phyloP scores from a whole-genome alignment of 768 basidiomycete genomes.

The Inosperma sp. region DNA sequence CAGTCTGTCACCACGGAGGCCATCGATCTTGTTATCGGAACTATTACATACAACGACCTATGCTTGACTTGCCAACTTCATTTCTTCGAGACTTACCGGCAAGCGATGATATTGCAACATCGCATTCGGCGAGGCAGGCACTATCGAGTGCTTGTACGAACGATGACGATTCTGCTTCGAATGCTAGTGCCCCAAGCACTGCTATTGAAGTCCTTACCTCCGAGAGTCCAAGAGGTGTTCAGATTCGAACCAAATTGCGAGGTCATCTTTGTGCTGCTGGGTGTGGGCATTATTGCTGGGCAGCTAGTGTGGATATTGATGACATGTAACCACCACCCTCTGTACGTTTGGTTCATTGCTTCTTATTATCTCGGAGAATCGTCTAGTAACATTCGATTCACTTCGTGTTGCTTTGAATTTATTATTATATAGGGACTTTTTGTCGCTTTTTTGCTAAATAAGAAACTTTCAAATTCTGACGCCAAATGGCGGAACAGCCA shows the following conservation, averaged over 20 bases:
- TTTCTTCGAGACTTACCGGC: slow-evolving; percentile 16
- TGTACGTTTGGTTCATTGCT: not conserved
- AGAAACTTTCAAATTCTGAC: too few relatives aligned
- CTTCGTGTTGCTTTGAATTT: too few relatives aligned
- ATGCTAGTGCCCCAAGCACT: slow-evolving; percentile 16
- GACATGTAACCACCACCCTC: slow-evolving; percentile 6
- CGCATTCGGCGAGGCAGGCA: slow-evolving; percentile 13
- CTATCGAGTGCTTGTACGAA: not conserved
- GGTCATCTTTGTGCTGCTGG: slow-evolving; percentile 75
- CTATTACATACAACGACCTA: slow-evolving; percentile 58
- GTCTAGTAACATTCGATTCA: not conserved
- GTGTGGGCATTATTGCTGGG: slow-evolving; percentile 82
- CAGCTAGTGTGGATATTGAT: slow-evolving; percentile 30
- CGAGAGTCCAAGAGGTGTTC: slow-evolving; percentile 12
- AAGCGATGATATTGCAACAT: slow-evolving; percentile 23
- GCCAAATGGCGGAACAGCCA: too few relatives aligned
- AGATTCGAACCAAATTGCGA: slow-evolving; percentile 24
- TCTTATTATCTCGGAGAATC: not conserved
- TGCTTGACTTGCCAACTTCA: slow-evolving; percentile 42
- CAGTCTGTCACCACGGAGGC: slow-evolving; percentile 75
- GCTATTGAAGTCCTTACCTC: slow-evolving; percentile 17
- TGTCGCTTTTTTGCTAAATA: too few relatives aligned
- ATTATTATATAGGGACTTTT: too few relatives aligned
- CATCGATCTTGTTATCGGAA: slow-evolving; percentile 73
- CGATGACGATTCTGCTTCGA: slow-evolving; percentile 13